Conservation (phyloP, 441 rosid species). For the Erodium texanum region DNA sequence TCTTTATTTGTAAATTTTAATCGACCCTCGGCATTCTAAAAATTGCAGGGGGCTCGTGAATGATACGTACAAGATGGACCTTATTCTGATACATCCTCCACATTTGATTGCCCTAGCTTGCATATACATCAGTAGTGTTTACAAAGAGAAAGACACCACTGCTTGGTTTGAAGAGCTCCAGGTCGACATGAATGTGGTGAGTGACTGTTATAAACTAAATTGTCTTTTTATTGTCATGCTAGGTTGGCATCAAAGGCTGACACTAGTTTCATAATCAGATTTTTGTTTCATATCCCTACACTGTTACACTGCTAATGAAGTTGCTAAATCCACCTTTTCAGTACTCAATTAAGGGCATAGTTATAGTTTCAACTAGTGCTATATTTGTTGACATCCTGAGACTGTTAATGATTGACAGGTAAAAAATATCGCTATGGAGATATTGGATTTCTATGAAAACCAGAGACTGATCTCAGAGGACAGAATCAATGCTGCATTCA, state of each 20-base stretch:
- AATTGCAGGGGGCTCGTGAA: constrained; percentile 78
- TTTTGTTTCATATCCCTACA: neutral
- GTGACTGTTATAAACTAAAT: constrained; percentile 19
- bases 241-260: neutral
- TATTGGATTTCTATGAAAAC: constrained; percentile 76
- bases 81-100: constrained; percentile 79
- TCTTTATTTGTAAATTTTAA: constrained; percentile 2
- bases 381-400: neutral
- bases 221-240: neutral
- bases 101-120: constrained; percentile 81
- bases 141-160: constrained; percentile 63
- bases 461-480: constrained; percentile 49
- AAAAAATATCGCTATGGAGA: constrained; percentile 81
- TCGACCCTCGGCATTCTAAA: constrained; percentile 10
- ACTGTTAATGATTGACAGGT: constrained; percentile 39
- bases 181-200: constrained; percentile 89
- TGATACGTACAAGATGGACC: constrained; percentile 93
- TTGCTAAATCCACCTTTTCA: neutral
- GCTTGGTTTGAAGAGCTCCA: constrained; percentile 96
- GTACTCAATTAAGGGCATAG: neutral
- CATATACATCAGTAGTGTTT: constrained; percentile 69
- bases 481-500: constrained; percentile 43
- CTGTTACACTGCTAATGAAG: neutral
- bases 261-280: neutral
- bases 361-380: too few species aligned